These are phyloP conservation scores for Pterulicium gracile DNA, from an alignment of 1,284 basidiomycete genomes.

Conservation along the genomic window DNA sequence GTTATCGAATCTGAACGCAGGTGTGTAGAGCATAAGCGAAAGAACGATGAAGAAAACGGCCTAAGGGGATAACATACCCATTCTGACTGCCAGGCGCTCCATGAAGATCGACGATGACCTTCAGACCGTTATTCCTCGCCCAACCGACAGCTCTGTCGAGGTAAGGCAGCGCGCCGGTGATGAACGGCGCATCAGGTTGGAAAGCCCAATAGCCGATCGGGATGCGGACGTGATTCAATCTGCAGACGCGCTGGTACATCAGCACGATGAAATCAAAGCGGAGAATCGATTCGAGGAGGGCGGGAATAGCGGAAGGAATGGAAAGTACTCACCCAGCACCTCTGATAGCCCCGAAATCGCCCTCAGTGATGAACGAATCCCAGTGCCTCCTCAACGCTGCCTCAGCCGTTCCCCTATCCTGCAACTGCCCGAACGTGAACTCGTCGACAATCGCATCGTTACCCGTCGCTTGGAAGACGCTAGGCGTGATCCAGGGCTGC, in stretches of 20 bases:
- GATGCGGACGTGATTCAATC: slow-evolving; percentile 77
- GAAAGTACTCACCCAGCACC: slow-evolving; percentile 52
- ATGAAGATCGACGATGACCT: slow-evolving; percentile 77
- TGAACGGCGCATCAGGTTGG: slow-evolving; percentile 67
- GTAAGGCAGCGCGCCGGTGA: slow-evolving; percentile 74
- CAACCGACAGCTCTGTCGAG: slow-evolving; percentile 67
- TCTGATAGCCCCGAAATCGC: slow-evolving; percentile 64
- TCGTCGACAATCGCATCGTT: slow-evolving; percentile 12
- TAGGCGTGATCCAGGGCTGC: slow-evolving; percentile 14
- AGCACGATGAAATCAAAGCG: too few relatives aligned
- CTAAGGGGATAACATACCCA: slow-evolving; percentile 34
- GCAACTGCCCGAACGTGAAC: slow-evolving; percentile 72
- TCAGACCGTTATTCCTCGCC: slow-evolving; percentile 68
- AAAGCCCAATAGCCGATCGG: slow-evolving; percentile 94
- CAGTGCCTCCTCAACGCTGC: slow-evolving; percentile 57
- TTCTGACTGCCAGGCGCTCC: slow-evolving; percentile 80
- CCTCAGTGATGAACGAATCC: slow-evolving; percentile 74
- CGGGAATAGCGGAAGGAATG: slow-evolving; percentile 39
- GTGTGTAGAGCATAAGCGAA: not conserved
- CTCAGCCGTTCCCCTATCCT: slow-evolving; percentile 37
- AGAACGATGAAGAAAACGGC: not conserved
- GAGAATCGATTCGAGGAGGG: slow-evolving; percentile 3
- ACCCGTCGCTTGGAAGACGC: slow-evolving; percentile 35
- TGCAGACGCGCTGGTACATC: slow-evolving; percentile 30
- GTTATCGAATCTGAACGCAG: slow-evolving; percentile 59